phyloP scores from a whole-genome alignment of 495 filamentous ascomycete species.

The Aspergillus incahuasiensis region DNA sequence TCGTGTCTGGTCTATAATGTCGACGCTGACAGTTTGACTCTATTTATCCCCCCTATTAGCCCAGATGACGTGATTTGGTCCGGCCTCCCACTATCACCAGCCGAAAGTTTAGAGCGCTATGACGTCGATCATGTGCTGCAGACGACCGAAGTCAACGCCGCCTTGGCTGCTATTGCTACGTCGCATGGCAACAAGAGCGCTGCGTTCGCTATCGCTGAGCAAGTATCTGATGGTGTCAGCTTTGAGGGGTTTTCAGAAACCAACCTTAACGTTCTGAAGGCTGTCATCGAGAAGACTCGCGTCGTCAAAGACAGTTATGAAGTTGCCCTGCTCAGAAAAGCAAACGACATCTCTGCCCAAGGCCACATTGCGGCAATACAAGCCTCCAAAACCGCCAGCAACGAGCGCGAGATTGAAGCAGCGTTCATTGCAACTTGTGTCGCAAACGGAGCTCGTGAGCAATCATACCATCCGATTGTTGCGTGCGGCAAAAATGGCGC shows the following conservation, averaged over 20 bases:
- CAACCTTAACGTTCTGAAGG: slow-evolving; percentile 59
- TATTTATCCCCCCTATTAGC: slow-evolving; percentile 89
- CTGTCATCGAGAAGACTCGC: slow-evolving; percentile 71
- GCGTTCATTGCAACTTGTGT: slow-evolving; percentile 74
- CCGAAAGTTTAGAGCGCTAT: slow-evolving; percentile 71
- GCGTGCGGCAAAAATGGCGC: slow-evolving; percentile 71
- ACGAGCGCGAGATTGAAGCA: slow-evolving; percentile 80
- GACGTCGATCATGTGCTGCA: slow-evolving; percentile 76
- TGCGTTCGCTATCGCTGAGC: slow-evolving; percentile 66
- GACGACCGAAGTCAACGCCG: slow-evolving; percentile 64
- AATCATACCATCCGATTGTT: slow-evolving; percentile 82
- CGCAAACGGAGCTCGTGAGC: slow-evolving; percentile 64
- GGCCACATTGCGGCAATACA: slow-evolving; percentile 71
- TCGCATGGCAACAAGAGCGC: slow-evolving; percentile 44
- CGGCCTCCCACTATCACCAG: slow-evolving; percentile 70
- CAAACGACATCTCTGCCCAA: slow-evolving; percentile 72
- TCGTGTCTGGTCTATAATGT: slow-evolving; percentile 80
- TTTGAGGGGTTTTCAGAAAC: slow-evolving; percentile 60
- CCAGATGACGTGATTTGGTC: slow-evolving; percentile 94
- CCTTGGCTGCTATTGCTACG: slow-evolving; percentile 46
- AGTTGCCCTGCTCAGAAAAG: slow-evolving; percentile 74
- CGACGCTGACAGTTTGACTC: slow-evolving; percentile 62
- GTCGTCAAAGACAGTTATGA: slow-evolving; percentile 84
- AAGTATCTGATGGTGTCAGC: slow-evolving; percentile 60
- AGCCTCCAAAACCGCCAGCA: slow-evolving; percentile 58